Evolutionary conservation across 495 filamentous ascomycete species (phyloP).

Genomic region (Cercophora sp.): DNA sequence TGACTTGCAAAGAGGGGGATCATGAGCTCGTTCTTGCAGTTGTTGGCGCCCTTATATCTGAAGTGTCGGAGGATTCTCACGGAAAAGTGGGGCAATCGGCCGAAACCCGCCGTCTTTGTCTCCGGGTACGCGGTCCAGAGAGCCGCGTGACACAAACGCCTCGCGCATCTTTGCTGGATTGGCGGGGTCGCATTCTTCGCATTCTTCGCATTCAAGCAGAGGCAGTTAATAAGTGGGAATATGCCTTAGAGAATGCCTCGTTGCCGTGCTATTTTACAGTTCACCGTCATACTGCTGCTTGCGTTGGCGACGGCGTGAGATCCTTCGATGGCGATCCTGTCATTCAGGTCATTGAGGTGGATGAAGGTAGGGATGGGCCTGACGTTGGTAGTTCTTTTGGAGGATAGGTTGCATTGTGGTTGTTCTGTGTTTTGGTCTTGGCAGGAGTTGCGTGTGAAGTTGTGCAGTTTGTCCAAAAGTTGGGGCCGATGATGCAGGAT

Average conservation of each 20-base stretch:
- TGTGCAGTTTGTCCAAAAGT: no score
- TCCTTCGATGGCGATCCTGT: constrained; percentile 46
- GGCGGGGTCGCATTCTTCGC: constrained; percentile 44
- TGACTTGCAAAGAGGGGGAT: no score
- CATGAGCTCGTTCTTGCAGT: no score
- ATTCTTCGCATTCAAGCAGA: constrained; percentile 42
- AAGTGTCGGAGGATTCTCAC: constrained; percentile 51
- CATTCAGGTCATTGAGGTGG: constrained; percentile 26
- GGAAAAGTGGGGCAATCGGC: constrained; percentile 43
- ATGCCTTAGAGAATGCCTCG: constrained; percentile 31
- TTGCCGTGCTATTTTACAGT: constrained; percentile 39
- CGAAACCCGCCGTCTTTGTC: no score
- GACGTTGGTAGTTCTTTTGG: constrained; percentile 21
- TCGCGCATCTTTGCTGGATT: constrained; percentile 34
- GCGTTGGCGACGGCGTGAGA: constrained; percentile 35
- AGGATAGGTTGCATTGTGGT: constrained; percentile 27
- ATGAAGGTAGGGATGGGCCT: constrained; percentile 25
- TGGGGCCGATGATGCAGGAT: no score
- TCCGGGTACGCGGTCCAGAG: no score
- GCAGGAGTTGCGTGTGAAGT: no score
- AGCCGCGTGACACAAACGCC: constrained; percentile 32
- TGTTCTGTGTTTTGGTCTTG: neutral
- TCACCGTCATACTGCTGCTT: constrained; percentile 33
- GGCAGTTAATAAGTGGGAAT: constrained; percentile 26
- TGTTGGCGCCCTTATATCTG: neutral